A percentile compares a stretch with the other conserved stretches of the same genome.
Evolutionary conservation across 768 basidiomycete species (phyloP).

Genomic region (Tulasnella sp.): DNA sequence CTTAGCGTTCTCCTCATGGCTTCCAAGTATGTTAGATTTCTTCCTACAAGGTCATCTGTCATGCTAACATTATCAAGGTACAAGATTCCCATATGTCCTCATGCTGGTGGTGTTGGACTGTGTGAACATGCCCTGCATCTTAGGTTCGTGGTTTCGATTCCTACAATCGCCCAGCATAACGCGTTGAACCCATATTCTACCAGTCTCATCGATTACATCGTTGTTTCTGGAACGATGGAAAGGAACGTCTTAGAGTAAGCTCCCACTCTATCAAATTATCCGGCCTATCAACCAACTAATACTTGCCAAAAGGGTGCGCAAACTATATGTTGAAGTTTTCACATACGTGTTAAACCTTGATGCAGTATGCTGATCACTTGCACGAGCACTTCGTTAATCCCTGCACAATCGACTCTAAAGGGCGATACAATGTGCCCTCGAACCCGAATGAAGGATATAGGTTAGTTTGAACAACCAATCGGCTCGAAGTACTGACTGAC

Average conservation of each 20-base stretch:
- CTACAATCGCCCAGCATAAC: neutral
- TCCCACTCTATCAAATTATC: neutral
- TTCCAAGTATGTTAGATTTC: constrained; percentile 23
- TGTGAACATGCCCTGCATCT: constrained; percentile 30
- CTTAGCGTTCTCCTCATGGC: constrained; percentile 33
- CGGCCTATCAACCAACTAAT: neutral
- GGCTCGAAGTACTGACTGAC: neutral
- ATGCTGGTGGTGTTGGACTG: constrained; percentile 33
- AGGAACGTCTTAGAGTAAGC: constrained; percentile 33
- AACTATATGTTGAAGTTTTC: neutral
- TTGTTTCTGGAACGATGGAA: constrained; percentile 31
- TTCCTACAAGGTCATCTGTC: neutral
- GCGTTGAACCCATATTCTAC: no score
- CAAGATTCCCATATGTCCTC: constrained; percentile 29
- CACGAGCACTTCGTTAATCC: constrained; percentile 32
- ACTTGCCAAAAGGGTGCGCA: neutral
- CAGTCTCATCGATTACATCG: constrained; percentile 32
- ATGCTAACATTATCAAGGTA: constrained; percentile 14
- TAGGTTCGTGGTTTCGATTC: neutral
- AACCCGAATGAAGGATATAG: constrained; percentile 25
- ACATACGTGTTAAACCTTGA: no score
- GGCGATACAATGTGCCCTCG: constrained; percentile 30
- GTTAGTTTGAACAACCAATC: neutral
- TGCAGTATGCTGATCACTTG: constrained; percentile 24
- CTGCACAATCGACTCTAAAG: constrained; percentile 29